Percentiles rank a stretch among this genome's conserved stretches.
phyloP scores from a whole-genome alignment of 2,329 filamentous ascomycete genomes.

The Magnaporthiopsis incrustans region DNA sequence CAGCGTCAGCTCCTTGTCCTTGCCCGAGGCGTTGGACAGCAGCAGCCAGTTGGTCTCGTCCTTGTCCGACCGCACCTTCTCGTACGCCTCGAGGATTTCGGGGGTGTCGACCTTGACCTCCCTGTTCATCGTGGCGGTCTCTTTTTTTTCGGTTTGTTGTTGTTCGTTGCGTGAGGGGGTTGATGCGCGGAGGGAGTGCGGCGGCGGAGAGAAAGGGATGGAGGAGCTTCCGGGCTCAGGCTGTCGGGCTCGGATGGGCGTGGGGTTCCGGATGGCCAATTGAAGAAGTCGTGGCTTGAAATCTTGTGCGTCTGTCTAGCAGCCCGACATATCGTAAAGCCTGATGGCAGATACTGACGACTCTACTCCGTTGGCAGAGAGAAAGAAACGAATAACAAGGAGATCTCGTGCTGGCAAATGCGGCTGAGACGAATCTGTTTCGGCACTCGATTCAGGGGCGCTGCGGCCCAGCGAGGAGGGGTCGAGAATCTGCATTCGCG shows the following conservation, averaged over 20 bases:
- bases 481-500: not conserved
- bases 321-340: not conserved
- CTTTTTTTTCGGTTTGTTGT: not conserved
- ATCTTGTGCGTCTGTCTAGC: not conserved
- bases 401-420: not conserved
- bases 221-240: no score
- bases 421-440: not conserved
- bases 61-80: constrained; percentile 60
- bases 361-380: not conserved
- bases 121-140: constrained; percentile 1
- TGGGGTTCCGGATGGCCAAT: not conserved
- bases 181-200: not conserved
- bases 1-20: constrained; percentile 49
- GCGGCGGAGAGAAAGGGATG: not conserved
- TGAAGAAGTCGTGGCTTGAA: not conserved
- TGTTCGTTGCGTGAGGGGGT: not conserved
- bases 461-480: not conserved
- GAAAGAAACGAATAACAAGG: no score
- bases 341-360: not conserved
- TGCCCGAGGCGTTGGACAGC: constrained; percentile 49
- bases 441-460: not conserved
- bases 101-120: constrained; percentile 46
- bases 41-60: constrained; percentile 59
- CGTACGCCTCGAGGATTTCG: constrained; percentile 57
- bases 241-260: no score